Evolutionary conservation across 495 filamentous ascomycete genomes (phyloP), one percentile per base, ranked within the genome.

Genomic region (Parathielavia appendiculata): DNA sequence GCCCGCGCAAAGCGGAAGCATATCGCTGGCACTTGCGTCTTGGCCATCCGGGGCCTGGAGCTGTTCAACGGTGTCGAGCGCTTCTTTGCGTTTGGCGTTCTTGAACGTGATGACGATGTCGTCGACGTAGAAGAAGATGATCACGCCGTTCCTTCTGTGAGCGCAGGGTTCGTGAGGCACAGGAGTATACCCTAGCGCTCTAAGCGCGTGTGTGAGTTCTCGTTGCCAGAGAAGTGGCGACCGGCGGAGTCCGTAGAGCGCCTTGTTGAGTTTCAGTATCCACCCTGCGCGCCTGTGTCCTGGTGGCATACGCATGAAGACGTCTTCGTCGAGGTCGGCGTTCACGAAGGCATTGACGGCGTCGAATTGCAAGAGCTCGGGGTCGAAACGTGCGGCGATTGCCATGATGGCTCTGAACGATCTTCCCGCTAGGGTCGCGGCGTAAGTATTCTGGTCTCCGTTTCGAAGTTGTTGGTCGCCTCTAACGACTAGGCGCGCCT

Each of bases 271-370:
- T 8, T 43, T 43, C 2, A 43, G 17, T 3, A 43, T 43, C 40
- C 1, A 2, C 14, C 14, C 6, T 4, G 1, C 1, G 1, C 40
- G 40, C n/a, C 40, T 1, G 8, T 43, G 14, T 8, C 40, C 44
- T 23, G 44, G 44, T 26, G 44, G 44, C 44, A 47, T 47, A 5
- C 22, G 20, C 44, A 47, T 47, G 22, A 47, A 47, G 19, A 47
- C 22, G 19, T 47, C 44, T 16, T 47, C 44, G 22, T 47, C 44
- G 2, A 47, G 44, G 2, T 22, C 19, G 5, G 44, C 44, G 44
- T 47, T 47, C 19, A 47, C 44, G 3, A 47, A 47, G 13, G 44
- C 44, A 19, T 47, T 47, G 14, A 47, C 44, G 26, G 44, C 44
- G 11, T 47, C 44, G 14, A 43, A 43, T 8, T 43, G 40, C 17